Evolutionary conservation across 1,284 basidiomycete genomes (phyloP).

Genomic region (Cutaneotrichosporon dermatis): DNA sequence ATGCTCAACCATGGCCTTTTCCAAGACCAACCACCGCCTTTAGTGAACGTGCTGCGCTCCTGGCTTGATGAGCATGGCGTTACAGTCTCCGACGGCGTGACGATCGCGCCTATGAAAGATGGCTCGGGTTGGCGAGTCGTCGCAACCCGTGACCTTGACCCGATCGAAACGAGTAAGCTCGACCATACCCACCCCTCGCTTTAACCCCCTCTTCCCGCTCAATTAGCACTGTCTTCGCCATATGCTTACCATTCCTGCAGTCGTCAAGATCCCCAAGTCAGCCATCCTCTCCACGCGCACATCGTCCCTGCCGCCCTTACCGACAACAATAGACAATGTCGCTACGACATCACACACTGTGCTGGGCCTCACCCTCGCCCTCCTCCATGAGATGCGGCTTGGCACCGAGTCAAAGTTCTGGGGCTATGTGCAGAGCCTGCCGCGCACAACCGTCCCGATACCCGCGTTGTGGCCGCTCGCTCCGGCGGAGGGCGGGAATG

Average conservation of each 20-base stretch:
- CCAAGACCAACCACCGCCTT: slow-evolving; percentile 17
- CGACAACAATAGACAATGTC: background rate
- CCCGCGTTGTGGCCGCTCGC: slow-evolving; percentile 44
- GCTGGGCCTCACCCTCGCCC: slow-evolving; percentile 41
- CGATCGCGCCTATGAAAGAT: slow-evolving; percentile 25
- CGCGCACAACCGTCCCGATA: slow-evolving; percentile 36
- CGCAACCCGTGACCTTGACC: slow-evolving; percentile 15
- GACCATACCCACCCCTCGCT: too few species aligned
- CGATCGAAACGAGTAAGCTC: slow-evolving; percentile 21
- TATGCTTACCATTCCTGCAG: too few species aligned
- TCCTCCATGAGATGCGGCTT: slow-evolving; percentile 47
- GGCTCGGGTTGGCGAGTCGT: slow-evolving; percentile 20
- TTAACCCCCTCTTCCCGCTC: too few species aligned
- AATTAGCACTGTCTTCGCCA: too few species aligned
- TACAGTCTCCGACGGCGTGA: slow-evolving; percentile 6
- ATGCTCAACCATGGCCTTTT: slow-evolving; percentile 13
- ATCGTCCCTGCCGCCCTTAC: slow-evolving; percentile 17
- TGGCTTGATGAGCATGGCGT: slow-evolving; percentile 25
- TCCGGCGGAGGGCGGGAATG: slow-evolving; percentile 20
- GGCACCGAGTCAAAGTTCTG: slow-evolving; percentile 38
- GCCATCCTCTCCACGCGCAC: slow-evolving; percentile 43
- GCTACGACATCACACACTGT: slow-evolving; percentile 26
- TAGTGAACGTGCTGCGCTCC: slow-evolving; percentile 9
- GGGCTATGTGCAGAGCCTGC: slow-evolving; percentile 47
- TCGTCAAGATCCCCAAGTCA: slow-evolving; percentile 44